Percentiles rank a stretch among this genome's conserved stretches.
phyloP scores from a whole-genome alignment of 2,329 filamentous ascomycete genomes.

The Didymella lethalis region DNA sequence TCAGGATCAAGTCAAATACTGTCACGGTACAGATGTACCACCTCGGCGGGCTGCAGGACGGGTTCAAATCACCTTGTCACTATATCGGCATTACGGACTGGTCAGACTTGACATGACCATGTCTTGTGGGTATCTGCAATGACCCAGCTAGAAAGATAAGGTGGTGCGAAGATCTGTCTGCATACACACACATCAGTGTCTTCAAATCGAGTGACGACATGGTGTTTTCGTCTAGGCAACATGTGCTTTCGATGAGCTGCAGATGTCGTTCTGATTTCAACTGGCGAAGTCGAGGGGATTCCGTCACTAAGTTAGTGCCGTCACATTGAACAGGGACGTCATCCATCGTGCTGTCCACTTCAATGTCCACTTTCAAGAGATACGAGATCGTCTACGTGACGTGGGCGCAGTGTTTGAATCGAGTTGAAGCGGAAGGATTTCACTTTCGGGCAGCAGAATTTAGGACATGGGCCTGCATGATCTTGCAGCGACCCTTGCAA shows the following conservation, averaged over 20 bases:
- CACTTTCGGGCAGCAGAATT: not conserved
- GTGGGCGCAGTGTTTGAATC: constrained; percentile 2
- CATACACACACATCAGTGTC: not conserved
- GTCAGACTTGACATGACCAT: not conserved
- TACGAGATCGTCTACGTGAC: not conserved
- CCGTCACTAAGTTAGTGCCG: not conserved
- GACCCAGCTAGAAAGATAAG: not conserved
- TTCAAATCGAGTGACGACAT: not conserved
- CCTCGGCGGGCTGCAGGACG: not conserved
- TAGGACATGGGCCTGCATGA: constrained; percentile 16
- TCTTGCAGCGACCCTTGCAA: constrained; percentile 16
- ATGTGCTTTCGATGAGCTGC: constrained; percentile 1
- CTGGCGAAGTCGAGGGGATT: not conserved
- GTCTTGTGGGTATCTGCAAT: not conserved
- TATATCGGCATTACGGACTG: not conserved
- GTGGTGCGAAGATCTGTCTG: constrained; percentile 6
- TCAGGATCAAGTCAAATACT: not conserved
- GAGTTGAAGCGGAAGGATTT: not conserved
- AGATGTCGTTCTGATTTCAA: not conserved
- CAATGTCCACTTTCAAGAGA: not conserved
- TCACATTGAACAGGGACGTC: not conserved
- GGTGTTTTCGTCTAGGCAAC: not conserved
- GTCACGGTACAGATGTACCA: not conserved
- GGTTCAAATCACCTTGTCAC: not conserved
- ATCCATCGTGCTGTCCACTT: not conserved